A percentile compares a stretch with the other conserved stretches of the same genome.
These are phyloP conservation scores for Moricandia moricandioides DNA, from an alignment of 345 rosid species.

Conservation along the genomic window DNA sequence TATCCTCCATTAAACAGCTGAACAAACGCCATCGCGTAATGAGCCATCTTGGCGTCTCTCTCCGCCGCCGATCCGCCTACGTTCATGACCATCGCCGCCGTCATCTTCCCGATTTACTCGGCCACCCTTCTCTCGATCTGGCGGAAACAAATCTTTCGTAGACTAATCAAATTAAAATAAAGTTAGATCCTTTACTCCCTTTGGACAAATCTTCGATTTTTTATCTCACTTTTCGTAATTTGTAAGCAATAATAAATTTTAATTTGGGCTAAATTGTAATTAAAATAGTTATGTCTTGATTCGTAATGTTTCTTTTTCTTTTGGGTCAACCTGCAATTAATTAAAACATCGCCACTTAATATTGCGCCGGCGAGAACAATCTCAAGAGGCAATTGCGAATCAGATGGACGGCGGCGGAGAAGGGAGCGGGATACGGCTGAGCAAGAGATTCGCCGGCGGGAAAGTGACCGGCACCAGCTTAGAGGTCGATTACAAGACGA, in stretches of 20 bases:
- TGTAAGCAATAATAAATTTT: not conserved
- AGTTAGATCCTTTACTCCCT: conserved; percentile 20
- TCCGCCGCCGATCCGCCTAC: conserved; percentile 47
- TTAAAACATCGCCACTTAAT: too few relatives aligned
- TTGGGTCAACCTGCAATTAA: not conserved
- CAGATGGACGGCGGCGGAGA: conserved; percentile 84
- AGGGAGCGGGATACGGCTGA: conserved; percentile 70
- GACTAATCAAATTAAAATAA: not conserved
- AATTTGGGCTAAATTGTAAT: not conserved
- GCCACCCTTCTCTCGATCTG: not conserved
- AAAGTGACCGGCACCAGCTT: conserved; percentile 39
- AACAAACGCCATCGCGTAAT: conserved; percentile 79
- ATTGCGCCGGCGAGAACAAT: not conserved
- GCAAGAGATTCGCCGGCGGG: conserved; percentile 66
- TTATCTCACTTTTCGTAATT: not conserved
- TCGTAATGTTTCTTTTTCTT: too few relatives aligned
- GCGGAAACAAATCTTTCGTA: not conserved
- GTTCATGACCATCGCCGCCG: conserved; percentile 35
- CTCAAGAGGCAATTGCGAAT: not conserved
- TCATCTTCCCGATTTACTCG: conserved; percentile 31
- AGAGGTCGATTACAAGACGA: conserved; percentile 91
- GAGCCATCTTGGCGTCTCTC: conserved; percentile 61
- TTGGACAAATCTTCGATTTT: not conserved
- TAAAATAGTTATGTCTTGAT: too few relatives aligned
- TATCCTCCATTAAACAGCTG: conserved; percentile 89